phyloP scores from a whole-genome alignment of 108 stramenopile species.

The Discostella stelligeroides region DNA sequence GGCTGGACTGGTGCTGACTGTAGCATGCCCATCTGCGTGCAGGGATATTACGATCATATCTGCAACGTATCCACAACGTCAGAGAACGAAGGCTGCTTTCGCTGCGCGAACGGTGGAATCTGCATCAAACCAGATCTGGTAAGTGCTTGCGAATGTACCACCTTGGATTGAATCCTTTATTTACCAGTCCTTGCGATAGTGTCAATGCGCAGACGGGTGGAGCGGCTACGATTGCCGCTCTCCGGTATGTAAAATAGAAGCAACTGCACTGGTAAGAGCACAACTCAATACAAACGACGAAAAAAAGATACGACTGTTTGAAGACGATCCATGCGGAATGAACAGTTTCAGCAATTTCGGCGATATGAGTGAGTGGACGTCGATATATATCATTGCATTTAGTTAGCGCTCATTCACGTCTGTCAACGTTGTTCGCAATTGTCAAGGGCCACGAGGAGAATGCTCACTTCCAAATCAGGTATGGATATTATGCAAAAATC shows the following conservation, averaged over 20 bases:
- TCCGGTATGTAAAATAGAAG: slow-evolving; percentile 81
- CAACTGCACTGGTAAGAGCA: slow-evolving; percentile 46
- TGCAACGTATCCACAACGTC: slow-evolving; percentile 64
- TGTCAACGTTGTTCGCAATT: background rate
- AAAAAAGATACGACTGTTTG: slow-evolving; percentile 69
- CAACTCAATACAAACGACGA: slow-evolving; percentile 81
- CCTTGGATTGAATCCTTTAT: background rate
- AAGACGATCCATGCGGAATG: slow-evolving; percentile 83
- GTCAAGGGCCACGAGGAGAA: slow-evolving; percentile 59
- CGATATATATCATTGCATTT: background rate
- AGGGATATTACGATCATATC: slow-evolving; percentile 80
- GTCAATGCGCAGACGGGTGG: slow-evolving; percentile 83
- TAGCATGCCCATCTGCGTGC: slow-evolving; percentile 81
- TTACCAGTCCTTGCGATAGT: slow-evolving; percentile 10
- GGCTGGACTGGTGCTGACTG: slow-evolving; percentile 86
- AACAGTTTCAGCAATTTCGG: slow-evolving; percentile 29
- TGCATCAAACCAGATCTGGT: slow-evolving; percentile 80
- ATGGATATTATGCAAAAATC: background rate
- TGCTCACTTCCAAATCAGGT: slow-evolving; percentile 79
- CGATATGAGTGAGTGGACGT: slow-evolving; percentile 13
- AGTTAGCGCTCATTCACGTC: background rate
- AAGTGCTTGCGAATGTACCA: background rate
- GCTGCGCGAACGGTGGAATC: slow-evolving; percentile 82
- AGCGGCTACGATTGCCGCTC: slow-evolving; percentile 83
- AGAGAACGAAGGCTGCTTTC: slow-evolving; percentile 85